phyloP scores from a whole-genome alignment of 768 basidiomycete genomes.

The Hericium erinaceus region DNA sequence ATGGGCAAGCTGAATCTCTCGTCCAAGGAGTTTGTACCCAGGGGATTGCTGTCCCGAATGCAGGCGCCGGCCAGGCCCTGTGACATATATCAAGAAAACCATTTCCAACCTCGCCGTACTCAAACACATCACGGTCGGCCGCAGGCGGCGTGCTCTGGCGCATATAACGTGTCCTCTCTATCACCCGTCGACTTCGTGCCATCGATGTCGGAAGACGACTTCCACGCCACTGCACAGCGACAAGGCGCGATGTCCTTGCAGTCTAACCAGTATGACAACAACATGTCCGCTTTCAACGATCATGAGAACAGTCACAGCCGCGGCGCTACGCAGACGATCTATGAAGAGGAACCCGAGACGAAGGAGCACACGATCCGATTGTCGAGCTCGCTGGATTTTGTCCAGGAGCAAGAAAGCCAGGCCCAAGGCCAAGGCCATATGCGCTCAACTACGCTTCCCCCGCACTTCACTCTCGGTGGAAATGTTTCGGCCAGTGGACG shows the following conservation, averaged over 20 bases:
- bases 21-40: slow-evolving; percentile 15
- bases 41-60: slow-evolving; percentile 4
- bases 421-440: slow-evolving; percentile 13
- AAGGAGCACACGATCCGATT: slow-evolving; percentile 3
- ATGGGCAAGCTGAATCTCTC: slow-evolving; percentile 8
- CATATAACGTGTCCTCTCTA: neutral
- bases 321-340: slow-evolving; percentile 4
- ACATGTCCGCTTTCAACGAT: neutral
- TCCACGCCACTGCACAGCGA: slow-evolving; percentile 19
- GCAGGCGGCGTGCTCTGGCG: neutral
- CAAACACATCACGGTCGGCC: neutral
- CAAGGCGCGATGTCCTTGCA: neutral
- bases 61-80: neutral
- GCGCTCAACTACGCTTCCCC: slow-evolving; percentile 14
- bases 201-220: slow-evolving; percentile 27
- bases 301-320: slow-evolving; percentile 5
- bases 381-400: slow-evolving; percentile 5
- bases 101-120: slow-evolving; percentile 2
- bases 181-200: slow-evolving; percentile 1
- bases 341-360: slow-evolving; percentile 2
- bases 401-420: slow-evolving; percentile 1
- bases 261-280: neutral
- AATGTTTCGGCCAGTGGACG: slow-evolving; percentile 2
- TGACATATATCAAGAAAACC: neutral
- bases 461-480: slow-evolving; percentile 11